phyloP scores from a whole-genome alignment of 345 rosid species.

The Brassica incana region DNA sequence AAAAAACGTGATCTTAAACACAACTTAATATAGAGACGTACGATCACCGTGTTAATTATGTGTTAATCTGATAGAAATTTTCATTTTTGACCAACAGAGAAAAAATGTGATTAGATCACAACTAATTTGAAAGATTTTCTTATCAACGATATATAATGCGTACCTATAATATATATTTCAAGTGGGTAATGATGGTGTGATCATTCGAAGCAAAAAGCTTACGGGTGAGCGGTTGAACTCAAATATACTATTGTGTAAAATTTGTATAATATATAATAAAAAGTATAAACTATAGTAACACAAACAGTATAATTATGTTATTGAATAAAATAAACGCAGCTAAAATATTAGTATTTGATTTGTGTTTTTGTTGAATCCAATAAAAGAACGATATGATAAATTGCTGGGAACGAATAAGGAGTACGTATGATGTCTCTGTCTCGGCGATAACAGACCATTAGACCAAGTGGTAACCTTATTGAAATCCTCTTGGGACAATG shows the following conservation, averaged over 20 bases:
- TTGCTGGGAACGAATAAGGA: conserved; percentile 16
- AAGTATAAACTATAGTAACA: too few species aligned
- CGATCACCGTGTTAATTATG: not conserved
- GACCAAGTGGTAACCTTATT: conserved; percentile 33
- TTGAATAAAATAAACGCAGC: not conserved
- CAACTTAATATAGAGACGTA: not conserved
- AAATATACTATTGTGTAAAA: conserved; percentile 5
- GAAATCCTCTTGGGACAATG: conserved; percentile 19
- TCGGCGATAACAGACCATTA: conserved; percentile 26
- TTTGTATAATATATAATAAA: not conserved
- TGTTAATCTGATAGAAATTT: not conserved
- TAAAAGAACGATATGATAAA: conserved; percentile 30
- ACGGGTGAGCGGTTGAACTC: conserved; percentile 18
- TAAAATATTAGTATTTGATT: not conserved
- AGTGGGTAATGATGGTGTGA: conserved; percentile 36
- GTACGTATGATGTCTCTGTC: conserved; percentile 35
- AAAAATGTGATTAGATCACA: not conserved
- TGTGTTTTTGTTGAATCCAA: conserved; percentile 3
- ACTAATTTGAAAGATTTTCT: not conserved
- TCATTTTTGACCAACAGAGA: not conserved
- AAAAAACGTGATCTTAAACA: not conserved
- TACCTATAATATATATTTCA: not conserved
- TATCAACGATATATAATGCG: not conserved
- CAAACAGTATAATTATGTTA: conserved; percentile 8
- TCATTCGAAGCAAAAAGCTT: conserved; percentile 27